Evolutionary conservation across 805 yeast species (phyloP).

Genomic region (Starmerella cellae): DNA sequence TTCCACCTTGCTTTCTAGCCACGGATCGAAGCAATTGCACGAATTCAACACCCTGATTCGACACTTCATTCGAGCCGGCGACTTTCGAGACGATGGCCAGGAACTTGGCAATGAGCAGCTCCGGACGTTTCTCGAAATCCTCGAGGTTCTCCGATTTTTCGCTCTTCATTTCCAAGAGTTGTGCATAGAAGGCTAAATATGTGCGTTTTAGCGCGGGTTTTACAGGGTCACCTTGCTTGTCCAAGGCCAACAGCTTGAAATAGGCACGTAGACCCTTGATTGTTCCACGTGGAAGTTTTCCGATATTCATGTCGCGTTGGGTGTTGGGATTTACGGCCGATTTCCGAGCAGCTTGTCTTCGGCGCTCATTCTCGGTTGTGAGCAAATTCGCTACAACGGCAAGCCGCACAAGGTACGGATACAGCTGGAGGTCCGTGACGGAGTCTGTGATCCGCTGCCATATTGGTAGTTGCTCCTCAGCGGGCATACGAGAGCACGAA

Average conservation of each 20-base stretch:
- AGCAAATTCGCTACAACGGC: conserved; percentile 46
- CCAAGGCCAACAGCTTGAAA: conserved; percentile 24
- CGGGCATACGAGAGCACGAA: too few species aligned
- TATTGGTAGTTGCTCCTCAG: conserved; percentile 1
- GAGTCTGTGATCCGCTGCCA: conserved; percentile 11
- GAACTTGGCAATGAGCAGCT: conserved; percentile 27
- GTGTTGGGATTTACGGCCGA: background rate
- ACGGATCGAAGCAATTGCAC: conserved; percentile 22
- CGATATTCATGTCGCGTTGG: background rate
- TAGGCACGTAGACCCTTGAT: conserved; percentile 26
- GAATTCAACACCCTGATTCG: conserved; percentile 23
- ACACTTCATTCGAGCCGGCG: conserved; percentile 16
- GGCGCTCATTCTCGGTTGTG: conserved; percentile 1
- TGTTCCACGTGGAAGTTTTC: conserved; percentile 23
- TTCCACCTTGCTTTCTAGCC: conserved; percentile 17
- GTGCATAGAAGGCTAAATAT: conserved; percentile 50
- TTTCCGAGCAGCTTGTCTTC: background rate
- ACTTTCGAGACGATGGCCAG: conserved; percentile 25
- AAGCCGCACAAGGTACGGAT: conserved; percentile 41
- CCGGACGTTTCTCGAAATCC: conserved; percentile 24
- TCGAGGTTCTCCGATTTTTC: conserved; percentile 25
- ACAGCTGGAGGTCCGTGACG: conserved; percentile 27
- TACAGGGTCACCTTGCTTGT: conserved; percentile 10
- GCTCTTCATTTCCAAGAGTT: conserved; percentile 33
- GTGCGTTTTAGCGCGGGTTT: conserved; percentile 22